phyloP scores from a whole-genome alignment of 768 basidiomycete genomes.

The Termitomyces sp. region DNA sequence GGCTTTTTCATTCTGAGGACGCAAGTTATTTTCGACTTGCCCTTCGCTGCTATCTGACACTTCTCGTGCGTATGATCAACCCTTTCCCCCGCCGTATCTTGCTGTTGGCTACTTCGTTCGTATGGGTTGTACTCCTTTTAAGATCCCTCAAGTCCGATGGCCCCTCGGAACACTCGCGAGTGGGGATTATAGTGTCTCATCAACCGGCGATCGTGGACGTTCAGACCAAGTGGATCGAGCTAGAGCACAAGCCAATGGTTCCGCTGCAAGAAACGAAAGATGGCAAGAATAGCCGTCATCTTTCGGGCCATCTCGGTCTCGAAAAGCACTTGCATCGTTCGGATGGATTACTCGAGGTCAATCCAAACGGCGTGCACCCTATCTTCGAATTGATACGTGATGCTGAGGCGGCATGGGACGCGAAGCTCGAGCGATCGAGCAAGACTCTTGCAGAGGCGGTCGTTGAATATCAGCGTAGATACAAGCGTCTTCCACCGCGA shows the following conservation, averaged over 20 bases:
- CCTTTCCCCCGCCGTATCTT: not conserved
- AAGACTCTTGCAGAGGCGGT: constrained; percentile 73
- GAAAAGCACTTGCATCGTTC: constrained; percentile 27
- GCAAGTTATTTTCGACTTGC: not conserved
- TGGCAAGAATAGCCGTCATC: not conserved
- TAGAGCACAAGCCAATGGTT: not conserved
- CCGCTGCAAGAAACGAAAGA: not conserved
- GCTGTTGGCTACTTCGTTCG: not conserved
- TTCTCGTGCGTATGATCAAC: not conserved
- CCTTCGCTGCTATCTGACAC: not conserved
- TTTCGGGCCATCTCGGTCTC: constrained; percentile 4
- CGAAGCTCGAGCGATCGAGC: constrained; percentile 60
- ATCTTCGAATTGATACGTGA: constrained; percentile 71
- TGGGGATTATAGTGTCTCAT: not conserved
- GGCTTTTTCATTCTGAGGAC: not conserved
- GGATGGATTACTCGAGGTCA: constrained; percentile 37
- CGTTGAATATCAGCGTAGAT: constrained; percentile 70
- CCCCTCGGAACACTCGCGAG: not conserved
- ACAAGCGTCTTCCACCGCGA: constrained; percentile 67
- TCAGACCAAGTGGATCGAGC: not conserved
- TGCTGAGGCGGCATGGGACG: constrained; percentile 63
- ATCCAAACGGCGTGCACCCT: constrained; percentile 52
- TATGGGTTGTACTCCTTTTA: not conserved
- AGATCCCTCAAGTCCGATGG: not conserved
- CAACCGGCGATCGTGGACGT: not conserved